Conservation (phyloP, 1,284 basidiomycete genomes). For the Ceratobasidium theobromae region DNA sequence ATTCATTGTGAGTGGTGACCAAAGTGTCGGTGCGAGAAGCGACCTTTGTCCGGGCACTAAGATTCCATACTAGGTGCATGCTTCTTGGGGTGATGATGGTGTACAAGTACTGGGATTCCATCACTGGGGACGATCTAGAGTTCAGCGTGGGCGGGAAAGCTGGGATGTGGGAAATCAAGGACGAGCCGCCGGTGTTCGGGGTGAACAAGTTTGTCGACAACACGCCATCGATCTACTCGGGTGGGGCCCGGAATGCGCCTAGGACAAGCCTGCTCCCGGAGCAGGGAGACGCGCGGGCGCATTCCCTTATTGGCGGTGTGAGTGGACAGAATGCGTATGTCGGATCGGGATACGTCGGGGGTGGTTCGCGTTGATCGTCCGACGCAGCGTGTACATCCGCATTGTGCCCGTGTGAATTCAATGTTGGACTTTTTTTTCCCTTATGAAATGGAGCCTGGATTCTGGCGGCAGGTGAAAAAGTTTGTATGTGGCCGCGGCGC, state of each 20-base stretch:
- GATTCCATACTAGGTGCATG: slow-evolving; percentile 57
- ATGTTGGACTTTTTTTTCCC: no score
- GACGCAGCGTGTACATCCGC: no score
- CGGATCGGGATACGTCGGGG: slow-evolving; percentile 31
- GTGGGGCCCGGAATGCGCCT: background rate
- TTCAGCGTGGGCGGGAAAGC: slow-evolving; percentile 98
- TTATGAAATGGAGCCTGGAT: background rate
- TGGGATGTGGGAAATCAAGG: slow-evolving; percentile 97
- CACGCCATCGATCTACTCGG: slow-evolving; percentile 20
- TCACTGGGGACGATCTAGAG: slow-evolving; percentile 96
- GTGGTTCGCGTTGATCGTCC: slow-evolving; percentile 19
- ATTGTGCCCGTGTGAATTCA: background rate
- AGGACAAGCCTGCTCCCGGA: slow-evolving; percentile 11
- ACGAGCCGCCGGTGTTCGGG: slow-evolving; percentile 42
- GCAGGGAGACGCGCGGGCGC: slow-evolving; percentile 8
- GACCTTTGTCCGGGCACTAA: slow-evolving; percentile 20
- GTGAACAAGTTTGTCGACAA: slow-evolving; percentile 28
- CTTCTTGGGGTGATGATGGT: slow-evolving; percentile 99
- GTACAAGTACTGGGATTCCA: slow-evolving; percentile 99
- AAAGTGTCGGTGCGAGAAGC: background rate
- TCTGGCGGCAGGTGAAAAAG: no score
- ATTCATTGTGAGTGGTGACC: slow-evolving; percentile 57
- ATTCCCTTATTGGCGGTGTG: slow-evolving; percentile 30
- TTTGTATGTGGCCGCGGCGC: no score
- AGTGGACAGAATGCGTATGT: slow-evolving; percentile 30